Conservation (phyloP, 495 filamentous ascomycete species). For the Xylaria bambusicola region DNA sequence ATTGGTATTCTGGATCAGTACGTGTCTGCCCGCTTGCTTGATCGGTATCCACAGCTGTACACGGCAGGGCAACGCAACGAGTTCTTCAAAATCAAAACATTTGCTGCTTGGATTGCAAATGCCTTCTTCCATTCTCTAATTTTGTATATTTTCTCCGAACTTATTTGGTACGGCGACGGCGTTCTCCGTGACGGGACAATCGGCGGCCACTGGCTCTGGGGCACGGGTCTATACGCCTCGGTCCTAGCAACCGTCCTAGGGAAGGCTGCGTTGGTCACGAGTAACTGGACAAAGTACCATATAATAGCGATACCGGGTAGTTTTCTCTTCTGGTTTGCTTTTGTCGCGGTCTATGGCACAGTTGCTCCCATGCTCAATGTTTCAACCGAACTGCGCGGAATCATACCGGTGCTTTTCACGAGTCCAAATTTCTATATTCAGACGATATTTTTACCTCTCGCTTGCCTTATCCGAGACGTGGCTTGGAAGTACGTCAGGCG, state of each 20-base stretch:
- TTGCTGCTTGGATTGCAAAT: constrained; percentile 88
- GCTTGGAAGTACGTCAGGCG: constrained; percentile 84
- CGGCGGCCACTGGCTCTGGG: constrained; percentile 98
- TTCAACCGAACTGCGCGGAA: constrained; percentile 81
- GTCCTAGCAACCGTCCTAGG: constrained; percentile 89
- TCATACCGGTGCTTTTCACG: constrained; percentile 76
- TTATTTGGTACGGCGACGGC: constrained; percentile 79
- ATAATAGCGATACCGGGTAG: constrained; percentile 94
- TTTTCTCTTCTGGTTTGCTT: constrained; percentile 86
- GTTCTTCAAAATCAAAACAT: constrained; percentile 91
- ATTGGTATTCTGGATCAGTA: constrained; percentile 99
- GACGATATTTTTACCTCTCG: constrained; percentile 71
- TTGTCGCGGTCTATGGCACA: constrained; percentile 86
- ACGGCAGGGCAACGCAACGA: constrained; percentile 86
- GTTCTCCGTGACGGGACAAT: constrained; percentile 71
- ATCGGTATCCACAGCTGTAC: constrained; percentile 97
- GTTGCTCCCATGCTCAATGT: constrained; percentile 85
- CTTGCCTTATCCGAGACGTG: constrained; percentile 90
- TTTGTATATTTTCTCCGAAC: constrained; percentile 79
- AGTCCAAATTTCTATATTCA: constrained; percentile 90
- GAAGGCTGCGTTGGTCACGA: constrained; percentile 93
- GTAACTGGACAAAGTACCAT: constrained; percentile 98
- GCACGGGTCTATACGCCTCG: constrained; percentile 85
- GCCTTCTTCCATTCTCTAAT: constrained; percentile 96
- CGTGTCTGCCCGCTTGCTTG: constrained; percentile 92